phyloP scores from a whole-genome alignment of 163 green algal species.

The Coccomyxa subellipsoidea region DNA sequence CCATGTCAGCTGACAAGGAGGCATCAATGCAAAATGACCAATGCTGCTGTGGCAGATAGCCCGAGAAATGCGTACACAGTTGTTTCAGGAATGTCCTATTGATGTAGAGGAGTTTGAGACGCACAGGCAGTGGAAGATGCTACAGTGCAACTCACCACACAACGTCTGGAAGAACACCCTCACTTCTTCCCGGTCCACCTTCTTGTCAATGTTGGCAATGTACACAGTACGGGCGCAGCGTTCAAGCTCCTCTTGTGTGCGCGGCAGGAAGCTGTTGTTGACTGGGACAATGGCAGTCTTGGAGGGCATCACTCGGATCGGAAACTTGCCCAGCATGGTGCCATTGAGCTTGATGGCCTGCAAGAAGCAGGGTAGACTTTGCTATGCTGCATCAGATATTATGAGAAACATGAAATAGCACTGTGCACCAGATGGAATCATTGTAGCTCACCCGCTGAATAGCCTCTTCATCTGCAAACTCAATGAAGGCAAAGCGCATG shows the following conservation, averaged over 20 bases:
- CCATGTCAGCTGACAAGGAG: not conserved
- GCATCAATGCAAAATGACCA: not conserved
- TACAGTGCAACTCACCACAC: conserved; percentile 86
- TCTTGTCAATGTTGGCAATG: conserved; percentile 81
- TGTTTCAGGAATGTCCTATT: not conserved
- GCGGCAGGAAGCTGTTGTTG: conserved; percentile 88
- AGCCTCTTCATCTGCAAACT: conserved; percentile 73
- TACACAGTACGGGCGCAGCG: conserved; percentile 77
- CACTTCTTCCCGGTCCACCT: conserved; percentile 76
- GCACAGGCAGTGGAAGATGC: not conserved
- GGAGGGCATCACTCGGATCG: conserved; percentile 80
- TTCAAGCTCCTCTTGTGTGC: conserved; percentile 69
- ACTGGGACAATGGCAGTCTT: conserved; percentile 97
- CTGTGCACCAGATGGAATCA: not conserved
- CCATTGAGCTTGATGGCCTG: conserved; percentile 74
- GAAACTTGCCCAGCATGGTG: conserved; percentile 65
- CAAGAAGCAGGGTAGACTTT: not conserved
- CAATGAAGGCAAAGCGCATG: conserved; percentile 96
- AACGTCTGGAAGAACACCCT: conserved; percentile 84
- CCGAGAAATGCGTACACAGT: too few relatives aligned
- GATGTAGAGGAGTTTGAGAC: not conserved
- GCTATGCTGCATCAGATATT: not conserved
- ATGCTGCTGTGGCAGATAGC: not conserved
- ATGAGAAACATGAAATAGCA: not conserved
- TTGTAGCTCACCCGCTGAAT: conserved; percentile 21